phyloP scores from a whole-genome alignment of 352 stramenopile genomes.

The Phytopythium ostracodes region DNA sequence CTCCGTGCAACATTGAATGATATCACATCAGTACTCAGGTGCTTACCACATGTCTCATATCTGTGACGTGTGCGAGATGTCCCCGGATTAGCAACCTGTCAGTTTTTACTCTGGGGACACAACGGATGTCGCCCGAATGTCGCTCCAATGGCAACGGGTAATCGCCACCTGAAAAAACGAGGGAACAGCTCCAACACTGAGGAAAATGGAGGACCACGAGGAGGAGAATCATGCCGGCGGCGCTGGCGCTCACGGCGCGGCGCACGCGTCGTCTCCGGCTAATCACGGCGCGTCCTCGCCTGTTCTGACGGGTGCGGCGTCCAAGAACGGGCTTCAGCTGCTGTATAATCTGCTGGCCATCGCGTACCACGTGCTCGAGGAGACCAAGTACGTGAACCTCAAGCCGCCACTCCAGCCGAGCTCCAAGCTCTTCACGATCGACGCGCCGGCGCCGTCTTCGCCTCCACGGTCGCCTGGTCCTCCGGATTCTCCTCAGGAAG shows the following conservation, averaged over 20 bases:
- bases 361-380: slow-evolving; percentile 72
- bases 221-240: background rate
- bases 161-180: background rate
- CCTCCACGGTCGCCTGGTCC: slow-evolving; percentile 25
- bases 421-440: slow-evolving; percentile 68
- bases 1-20: background rate
- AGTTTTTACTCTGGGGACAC: no score
- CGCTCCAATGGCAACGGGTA: background rate
- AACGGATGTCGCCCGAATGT: background rate
- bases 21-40: no score
- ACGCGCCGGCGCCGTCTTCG: slow-evolving; percentile 24
- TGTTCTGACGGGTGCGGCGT: background rate
- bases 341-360: slow-evolving; percentile 70
- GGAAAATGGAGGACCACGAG: slow-evolving; percentile 7
- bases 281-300: background rate
- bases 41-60: background rate
- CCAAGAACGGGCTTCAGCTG: slow-evolving; percentile 50
- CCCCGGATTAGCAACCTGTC: background rate
- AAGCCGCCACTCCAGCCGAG: slow-evolving; percentile 78
- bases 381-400: slow-evolving; percentile 82
- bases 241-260: background rate
- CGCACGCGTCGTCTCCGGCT: background rate
- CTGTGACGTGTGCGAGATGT: background rate
- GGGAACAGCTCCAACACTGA: background rate
- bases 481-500: slow-evolving; percentile 38